Base-by-base conservation (phyloP, 192 early-diverging fungal species). In the Coemansia sp. region DNA sequence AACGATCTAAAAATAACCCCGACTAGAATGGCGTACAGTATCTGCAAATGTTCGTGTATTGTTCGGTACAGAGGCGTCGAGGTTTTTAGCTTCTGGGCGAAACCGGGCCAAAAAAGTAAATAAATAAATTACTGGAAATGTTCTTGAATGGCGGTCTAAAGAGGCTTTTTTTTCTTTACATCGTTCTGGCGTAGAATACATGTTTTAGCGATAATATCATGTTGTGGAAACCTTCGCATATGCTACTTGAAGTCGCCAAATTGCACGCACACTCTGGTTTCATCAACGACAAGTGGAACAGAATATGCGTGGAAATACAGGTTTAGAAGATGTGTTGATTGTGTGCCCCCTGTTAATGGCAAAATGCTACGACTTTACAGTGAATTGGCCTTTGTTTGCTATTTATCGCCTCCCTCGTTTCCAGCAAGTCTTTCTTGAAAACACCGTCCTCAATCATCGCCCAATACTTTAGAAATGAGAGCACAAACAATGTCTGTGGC, bases 1-100 rank as follows among this genome's bases (percentile, higher is more conserved):
- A 13, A 40, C 38, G 33, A n/a, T 20, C 55, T 57, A 57, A 57
- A 57, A 57, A 57, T 57, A 57, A 36, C 34, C 34, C n/a, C 4
- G 55, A 25, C 49, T 10, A 25, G 25, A 52, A 25, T 48, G 19
- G 19, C 45, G 17, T 15, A 43, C 2, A 52, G 49, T 52, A 52
- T 40, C 38, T 40, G 20, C 22, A 52, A 52, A 25, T 52, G 2
- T 25, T 9, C 23, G 49, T 25, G 2, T 20, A 15, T 15, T 52
- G 49, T 52, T 52, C 22, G 49, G 14, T 9, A 5, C 46, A 48
- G 19, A 48, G 46, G 15, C n/a, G 22, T 52, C 5, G 6, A 48
- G 14, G 6, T 19, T 48, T 48, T 48, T 19, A 48, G 19, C 17
- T 19, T 15, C 45, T 15, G 19, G 45, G 17, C 15, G 29, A 15